phyloP scores from a whole-genome alignment of 768 basidiomycete species.

The Hirschioporus abietinus region DNA sequence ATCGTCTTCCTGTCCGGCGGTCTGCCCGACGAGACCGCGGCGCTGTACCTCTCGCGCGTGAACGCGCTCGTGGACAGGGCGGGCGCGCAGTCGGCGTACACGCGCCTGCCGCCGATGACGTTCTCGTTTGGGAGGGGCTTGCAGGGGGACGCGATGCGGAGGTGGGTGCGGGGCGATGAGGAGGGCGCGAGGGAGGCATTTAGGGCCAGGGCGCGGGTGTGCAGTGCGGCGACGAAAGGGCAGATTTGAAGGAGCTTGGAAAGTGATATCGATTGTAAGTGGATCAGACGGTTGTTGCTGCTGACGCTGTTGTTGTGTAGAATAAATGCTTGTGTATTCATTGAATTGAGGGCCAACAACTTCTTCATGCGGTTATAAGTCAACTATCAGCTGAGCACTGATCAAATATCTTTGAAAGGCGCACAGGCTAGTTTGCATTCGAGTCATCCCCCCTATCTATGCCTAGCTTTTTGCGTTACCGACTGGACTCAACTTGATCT shows the following conservation, averaged over 20 bases:
- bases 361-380: no score
- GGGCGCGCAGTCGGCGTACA: conserved; percentile 27
- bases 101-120: conserved; percentile 36
- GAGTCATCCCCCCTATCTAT: no score
- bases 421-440: no score
- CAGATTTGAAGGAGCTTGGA: conserved; percentile 12
- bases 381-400: no score
- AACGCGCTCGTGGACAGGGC: conserved; percentile 14
- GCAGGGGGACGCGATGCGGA: conserved; percentile 43
- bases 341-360: no score
- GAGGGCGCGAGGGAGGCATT: conserved; percentile 33
- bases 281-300: no score
- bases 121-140: conserved; percentile 48
- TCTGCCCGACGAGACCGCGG: conserved; percentile 34
- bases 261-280: no score
- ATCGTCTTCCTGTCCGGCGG: conserved; percentile 48
- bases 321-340: no score
- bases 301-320: no score
- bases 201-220: conserved; percentile 37
- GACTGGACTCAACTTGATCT: no score
- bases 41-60: conserved; percentile 34
- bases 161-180: conserved; percentile 43
- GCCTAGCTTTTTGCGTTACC: no score
- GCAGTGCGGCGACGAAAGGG: conserved; percentile 37
- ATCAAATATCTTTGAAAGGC: no score